Percentiles rank a stretch among this genome's conserved stretches.
These are phyloP conservation scores for Yamadazyma atlantica DNA, from an alignment of 1,139 yeast species.

Conservation along the genomic window DNA sequence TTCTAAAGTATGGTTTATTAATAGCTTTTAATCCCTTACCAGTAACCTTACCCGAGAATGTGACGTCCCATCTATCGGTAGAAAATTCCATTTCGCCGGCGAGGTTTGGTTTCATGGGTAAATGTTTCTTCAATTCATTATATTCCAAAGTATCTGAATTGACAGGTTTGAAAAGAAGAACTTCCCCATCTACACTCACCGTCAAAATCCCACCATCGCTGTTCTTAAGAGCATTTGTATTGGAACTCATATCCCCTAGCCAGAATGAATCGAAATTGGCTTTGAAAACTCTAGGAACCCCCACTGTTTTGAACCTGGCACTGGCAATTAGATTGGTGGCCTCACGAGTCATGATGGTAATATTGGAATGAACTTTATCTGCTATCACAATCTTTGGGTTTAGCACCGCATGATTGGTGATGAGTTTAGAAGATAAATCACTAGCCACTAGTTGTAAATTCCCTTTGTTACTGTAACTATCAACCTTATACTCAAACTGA, in stretches of 20 bases:
- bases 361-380: constrained; percentile 43
- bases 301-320: constrained; percentile 24
- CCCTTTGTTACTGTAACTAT: constrained; percentile 7
- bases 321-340: constrained; percentile 9
- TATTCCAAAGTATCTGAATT: constrained; percentile 15
- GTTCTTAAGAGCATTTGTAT: constrained; percentile 2
- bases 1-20: constrained; percentile 39
- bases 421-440: constrained; percentile 38
- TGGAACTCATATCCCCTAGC: constrained; percentile 16
- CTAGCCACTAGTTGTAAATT: constrained; percentile 20
- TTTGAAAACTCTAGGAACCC: constrained; percentile 42
- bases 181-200: constrained; percentile 53
- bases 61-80: constrained; percentile 26
- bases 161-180: constrained; percentile 27
- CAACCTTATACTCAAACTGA: constrained; percentile 21
- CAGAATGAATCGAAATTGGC: constrained; percentile 36
- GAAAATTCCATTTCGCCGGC: constrained; percentile 7
- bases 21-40: constrained; percentile 42
- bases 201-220: constrained; percentile 27
- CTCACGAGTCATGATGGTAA: constrained; percentile 26
- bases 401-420: constrained; percentile 37
- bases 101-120: constrained; percentile 5
- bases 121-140: constrained; percentile 9
- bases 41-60: constrained; percentile 37
- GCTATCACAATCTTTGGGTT: constrained; percentile 32